Conservation (phyloP, 805 yeast species). For the Suhomyces sp. region DNA sequence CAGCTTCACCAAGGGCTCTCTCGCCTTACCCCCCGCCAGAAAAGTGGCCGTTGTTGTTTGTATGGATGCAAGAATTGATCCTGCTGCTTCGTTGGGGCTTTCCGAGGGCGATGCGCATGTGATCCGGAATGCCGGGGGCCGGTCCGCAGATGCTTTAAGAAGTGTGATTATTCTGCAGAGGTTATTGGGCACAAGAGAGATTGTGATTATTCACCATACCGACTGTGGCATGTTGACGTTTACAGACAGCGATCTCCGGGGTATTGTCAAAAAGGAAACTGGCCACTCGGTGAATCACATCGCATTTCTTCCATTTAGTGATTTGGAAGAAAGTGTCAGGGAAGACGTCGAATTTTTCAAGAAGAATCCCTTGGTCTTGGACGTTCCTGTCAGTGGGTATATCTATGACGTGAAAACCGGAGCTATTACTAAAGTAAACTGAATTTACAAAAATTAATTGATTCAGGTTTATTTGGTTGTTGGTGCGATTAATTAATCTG, state of each 20-base stretch:
- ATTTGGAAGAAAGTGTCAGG: slow-evolving; percentile 32
- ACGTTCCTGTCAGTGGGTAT: slow-evolving; percentile 40
- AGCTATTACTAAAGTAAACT: slow-evolving; percentile 23
- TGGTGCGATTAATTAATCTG: not conserved
- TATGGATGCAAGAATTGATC: slow-evolving; percentile 44
- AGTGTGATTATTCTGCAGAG: slow-evolving; percentile 41
- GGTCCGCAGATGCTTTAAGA: slow-evolving; percentile 40
- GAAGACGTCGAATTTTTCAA: slow-evolving; percentile 36
- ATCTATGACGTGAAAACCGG: slow-evolving; percentile 40
- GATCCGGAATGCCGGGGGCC: slow-evolving; percentile 45
- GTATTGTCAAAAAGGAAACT: slow-evolving; percentile 27
- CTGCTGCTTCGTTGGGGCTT: slow-evolving; percentile 35
- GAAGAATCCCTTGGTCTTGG: slow-evolving; percentile 28
- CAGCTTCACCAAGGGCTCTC: slow-evolving; percentile 28
- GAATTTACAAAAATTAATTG: not conserved
- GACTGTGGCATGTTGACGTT: slow-evolving; percentile 48
- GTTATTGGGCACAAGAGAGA: slow-evolving; percentile 39
- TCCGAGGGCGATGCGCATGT: slow-evolving; percentile 45
- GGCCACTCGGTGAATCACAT: slow-evolving; percentile 29
- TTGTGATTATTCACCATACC: slow-evolving; percentile 40
- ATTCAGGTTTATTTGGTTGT: not conserved
- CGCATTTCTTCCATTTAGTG: slow-evolving; percentile 34
- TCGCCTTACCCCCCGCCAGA: slow-evolving; percentile 38
- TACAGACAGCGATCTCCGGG: slow-evolving; percentile 29
- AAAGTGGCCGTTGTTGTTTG: slow-evolving; percentile 37